Percentiles rank a stretch among this genome's conserved stretches.
Conservation (phyloP, 2,329 filamentous ascomycete genomes). For the Sporothrix humicola region DNA sequence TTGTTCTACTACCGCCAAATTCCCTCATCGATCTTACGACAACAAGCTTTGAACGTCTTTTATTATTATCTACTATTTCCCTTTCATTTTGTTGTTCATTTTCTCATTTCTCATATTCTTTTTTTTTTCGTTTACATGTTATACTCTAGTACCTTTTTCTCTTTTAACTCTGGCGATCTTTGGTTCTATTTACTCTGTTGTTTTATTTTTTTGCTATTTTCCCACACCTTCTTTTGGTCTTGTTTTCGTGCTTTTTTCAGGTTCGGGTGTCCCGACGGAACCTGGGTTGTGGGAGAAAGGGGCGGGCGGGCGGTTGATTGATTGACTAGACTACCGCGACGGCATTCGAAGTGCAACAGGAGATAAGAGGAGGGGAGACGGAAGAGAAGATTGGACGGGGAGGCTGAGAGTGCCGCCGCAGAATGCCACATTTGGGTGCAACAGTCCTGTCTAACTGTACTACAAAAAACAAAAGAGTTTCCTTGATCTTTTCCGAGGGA, state of each 20-base stretch:
- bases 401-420: neutral
- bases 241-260: neutral
- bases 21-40: conserved; percentile 44
- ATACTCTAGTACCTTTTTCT: conserved; percentile 39
- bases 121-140: conserved; percentile 17
- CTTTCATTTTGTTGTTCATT: conserved; percentile 39
- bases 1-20: conserved; percentile 19
- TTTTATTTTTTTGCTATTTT: conserved; percentile 38
- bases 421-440: neutral
- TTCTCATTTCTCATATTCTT: neutral
- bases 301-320: neutral
- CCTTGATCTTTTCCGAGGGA: neutral
- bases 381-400: neutral
- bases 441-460: conserved; percentile 29
- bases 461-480: conserved; percentile 32
- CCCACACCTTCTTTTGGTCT: conserved; percentile 9
- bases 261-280: neutral
- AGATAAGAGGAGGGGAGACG: neutral
- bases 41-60: conserved; percentile 41
- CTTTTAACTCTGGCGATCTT: conserved; percentile 25
- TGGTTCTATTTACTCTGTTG: conserved; percentile 7
- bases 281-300: neutral
- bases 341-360: conserved; percentile 7
- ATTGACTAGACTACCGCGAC: neutral
- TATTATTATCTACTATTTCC: conserved; percentile 31